These are phyloP conservation scores for Mucor saturninus DNA, from an alignment of 371 early-diverging fungal species.

Conservation along the genomic window DNA sequence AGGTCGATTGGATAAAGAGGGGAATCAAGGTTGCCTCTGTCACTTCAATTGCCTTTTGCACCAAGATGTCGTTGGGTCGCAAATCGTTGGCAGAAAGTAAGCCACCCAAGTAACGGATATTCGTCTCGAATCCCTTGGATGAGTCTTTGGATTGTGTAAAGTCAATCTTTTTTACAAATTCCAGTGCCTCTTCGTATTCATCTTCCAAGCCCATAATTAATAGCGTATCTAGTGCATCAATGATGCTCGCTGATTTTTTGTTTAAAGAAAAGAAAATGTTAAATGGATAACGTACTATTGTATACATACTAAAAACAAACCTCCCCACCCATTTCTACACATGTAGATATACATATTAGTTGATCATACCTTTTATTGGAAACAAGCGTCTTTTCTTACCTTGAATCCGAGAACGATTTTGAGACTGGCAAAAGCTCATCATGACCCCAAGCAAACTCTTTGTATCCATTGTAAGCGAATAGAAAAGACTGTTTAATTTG, in stretches of 20 bases:
- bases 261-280: neutral
- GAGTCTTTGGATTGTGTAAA: slow-evolving; percentile 38
- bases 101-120: slow-evolving; percentile 77
- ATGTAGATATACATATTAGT: neutral
- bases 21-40: slow-evolving; percentile 71
- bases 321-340: slow-evolving; percentile 61
- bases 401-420: slow-evolving; percentile 39
- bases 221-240: slow-evolving; percentile 89
- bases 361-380: slow-evolving; percentile 34
- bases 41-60: slow-evolving; percentile 75
- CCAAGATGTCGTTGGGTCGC: slow-evolving; percentile 58
- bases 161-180: slow-evolving; percentile 61
- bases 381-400: slow-evolving; percentile 38
- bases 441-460: slow-evolving; percentile 48
- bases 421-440: slow-evolving; percentile 54
- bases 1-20: slow-evolving; percentile 59
- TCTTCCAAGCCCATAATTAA: slow-evolving; percentile 75
- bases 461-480: slow-evolving; percentile 76
- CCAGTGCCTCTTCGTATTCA: slow-evolving; percentile 55
- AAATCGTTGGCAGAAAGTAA: slow-evolving; percentile 67
- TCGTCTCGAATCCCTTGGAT: slow-evolving; percentile 72
- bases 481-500: slow-evolving; percentile 53
- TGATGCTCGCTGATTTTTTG: slow-evolving; percentile 58
- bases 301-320: slow-evolving; percentile 7
- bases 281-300: neutral